A percentile compares a stretch with the other conserved stretches of the same genome.
These are phyloP conservation scores for Platanthera guangdongensis DNA, from an alignment of 106 monocot genomes.

Conservation along the genomic window DNA sequence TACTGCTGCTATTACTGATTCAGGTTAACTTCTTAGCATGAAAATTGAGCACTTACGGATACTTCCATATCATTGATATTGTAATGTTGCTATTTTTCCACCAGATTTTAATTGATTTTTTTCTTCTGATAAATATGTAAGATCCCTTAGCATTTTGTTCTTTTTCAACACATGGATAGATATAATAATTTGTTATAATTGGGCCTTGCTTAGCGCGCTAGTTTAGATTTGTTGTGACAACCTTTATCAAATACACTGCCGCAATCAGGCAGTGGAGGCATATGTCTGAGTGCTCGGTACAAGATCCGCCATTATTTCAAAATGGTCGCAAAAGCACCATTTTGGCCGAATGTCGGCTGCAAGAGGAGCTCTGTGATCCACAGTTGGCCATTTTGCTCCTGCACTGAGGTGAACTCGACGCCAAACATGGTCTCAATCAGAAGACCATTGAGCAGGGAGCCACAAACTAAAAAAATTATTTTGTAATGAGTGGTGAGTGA, in stretches of 20 bases:
- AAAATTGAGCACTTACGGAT: background rate
- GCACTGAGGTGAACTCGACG: too few relatives aligned
- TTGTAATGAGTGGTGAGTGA: background rate
- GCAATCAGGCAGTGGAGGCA: too few relatives aligned
- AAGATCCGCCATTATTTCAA: too few relatives aligned
- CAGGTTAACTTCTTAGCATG: constrained; percentile 37
- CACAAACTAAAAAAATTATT: background rate
- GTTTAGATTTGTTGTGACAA: too few relatives aligned
- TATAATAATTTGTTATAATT: background rate
- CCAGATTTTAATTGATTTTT: background rate
- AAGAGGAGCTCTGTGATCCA: too few relatives aligned
- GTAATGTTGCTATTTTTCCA: background rate
- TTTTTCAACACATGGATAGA: background rate
- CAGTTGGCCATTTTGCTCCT: too few relatives aligned
- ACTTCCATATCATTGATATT: background rate
- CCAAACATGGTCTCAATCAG: too few relatives aligned
- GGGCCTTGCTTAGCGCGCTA: too few relatives aligned
- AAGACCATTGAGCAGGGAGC: background rate
- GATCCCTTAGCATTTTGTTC: background rate
- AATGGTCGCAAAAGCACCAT: too few relatives aligned
- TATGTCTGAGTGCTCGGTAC: too few relatives aligned
- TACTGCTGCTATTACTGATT: constrained; percentile 74
- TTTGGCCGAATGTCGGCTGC: too few relatives aligned
- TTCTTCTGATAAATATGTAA: background rate
- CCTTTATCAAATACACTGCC: too few relatives aligned